Conservation (phyloP, 2,329 filamentous ascomycete genomes). For the Nemania diffusa region DNA sequence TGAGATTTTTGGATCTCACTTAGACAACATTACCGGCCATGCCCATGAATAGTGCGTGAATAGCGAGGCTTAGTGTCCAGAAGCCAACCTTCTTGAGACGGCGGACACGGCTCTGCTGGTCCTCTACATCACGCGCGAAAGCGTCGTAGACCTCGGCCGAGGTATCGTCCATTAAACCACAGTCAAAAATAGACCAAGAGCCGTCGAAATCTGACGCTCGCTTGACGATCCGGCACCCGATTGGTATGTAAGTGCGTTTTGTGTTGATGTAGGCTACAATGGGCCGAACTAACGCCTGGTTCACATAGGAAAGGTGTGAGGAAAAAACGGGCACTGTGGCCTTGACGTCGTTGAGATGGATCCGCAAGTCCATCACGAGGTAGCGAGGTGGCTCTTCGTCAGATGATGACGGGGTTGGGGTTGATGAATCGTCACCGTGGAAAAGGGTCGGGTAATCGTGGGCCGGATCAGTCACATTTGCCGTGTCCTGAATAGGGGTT, state of each 20-base stretch:
- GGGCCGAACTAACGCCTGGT: slow-evolving; percentile 91
- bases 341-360: slow-evolving; percentile 94
- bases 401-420: slow-evolving; percentile 9
- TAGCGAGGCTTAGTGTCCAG: slow-evolving; percentile 92
- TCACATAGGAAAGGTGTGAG: slow-evolving; percentile 91
- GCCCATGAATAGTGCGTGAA: slow-evolving; percentile 93
- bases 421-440: slow-evolving; percentile 18
- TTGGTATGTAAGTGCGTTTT: slow-evolving; percentile 92
- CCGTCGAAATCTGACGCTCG: slow-evolving; percentile 89
- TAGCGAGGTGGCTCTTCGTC: slow-evolving; percentile 75
- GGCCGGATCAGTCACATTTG: slow-evolving; percentile 32
- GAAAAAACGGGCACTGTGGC: slow-evolving; percentile 94
- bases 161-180: slow-evolving; percentile 91
- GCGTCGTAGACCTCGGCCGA: slow-evolving; percentile 94
- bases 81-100: slow-evolving; percentile 95
- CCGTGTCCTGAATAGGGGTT: slow-evolving; percentile 29
- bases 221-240: slow-evolving; percentile 95
- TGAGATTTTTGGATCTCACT: background rate
- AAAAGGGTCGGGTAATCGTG: slow-evolving; percentile 16
- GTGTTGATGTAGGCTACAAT: slow-evolving; percentile 99
- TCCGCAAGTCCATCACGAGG: slow-evolving; percentile 92
- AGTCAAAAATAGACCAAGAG: slow-evolving; percentile 94
- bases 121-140: slow-evolving; percentile 89
- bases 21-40: slow-evolving; percentile 83
- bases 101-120: slow-evolving; percentile 85